Evolutionary conservation across 495 filamentous ascomycete species (phyloP).

Genomic region (Jackrogersella multiformis): DNA sequence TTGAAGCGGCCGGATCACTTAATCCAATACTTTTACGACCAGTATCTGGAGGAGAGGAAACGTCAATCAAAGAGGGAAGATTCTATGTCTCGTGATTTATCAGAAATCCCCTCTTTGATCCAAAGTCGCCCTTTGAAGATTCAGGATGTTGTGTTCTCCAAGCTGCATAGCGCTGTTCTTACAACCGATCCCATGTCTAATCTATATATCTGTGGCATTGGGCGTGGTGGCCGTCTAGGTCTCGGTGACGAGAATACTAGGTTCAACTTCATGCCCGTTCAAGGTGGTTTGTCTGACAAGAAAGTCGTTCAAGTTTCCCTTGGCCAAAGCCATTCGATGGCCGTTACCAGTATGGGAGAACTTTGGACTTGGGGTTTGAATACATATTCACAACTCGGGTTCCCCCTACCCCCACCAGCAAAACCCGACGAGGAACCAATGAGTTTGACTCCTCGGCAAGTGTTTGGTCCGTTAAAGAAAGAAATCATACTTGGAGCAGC

Average conservation of each 20-base stretch:
- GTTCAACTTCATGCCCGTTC: conserved; percentile 83
- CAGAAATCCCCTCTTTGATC: conserved; percentile 73
- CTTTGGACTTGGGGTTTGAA: conserved; percentile 95
- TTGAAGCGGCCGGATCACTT: conserved; percentile 85
- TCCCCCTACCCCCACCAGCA: conserved; percentile 64
- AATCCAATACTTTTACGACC: conserved; percentile 71
- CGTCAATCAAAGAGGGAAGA: conserved; percentile 35
- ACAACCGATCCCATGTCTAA: conserved; percentile 92
- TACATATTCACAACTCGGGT: conserved; percentile 85
- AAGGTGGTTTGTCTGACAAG: conserved; percentile 74
- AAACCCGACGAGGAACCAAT: conserved; percentile 81
- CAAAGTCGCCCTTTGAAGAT: conserved; percentile 74
- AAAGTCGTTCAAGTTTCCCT: conserved; percentile 77
- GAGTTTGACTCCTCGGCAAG: conserved; percentile 81
- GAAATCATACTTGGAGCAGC: conserved; percentile 84
- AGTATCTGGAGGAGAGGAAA: conserved; percentile 58
- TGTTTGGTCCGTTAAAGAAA: conserved; percentile 89
- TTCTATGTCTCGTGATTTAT: conserved; percentile 46
- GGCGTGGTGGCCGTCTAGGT: conserved; percentile 87
- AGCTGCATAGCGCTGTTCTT: conserved; percentile 88
- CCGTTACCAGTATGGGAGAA: conserved; percentile 79
- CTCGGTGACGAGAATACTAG: conserved; percentile 89
- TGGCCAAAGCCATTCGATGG: conserved; percentile 91
- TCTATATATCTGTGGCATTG: conserved; percentile 91
- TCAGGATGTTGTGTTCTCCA: conserved; percentile 83